Conservation (phyloP, 257 asterid genomes). For the Solanum chmielewskii region DNA sequence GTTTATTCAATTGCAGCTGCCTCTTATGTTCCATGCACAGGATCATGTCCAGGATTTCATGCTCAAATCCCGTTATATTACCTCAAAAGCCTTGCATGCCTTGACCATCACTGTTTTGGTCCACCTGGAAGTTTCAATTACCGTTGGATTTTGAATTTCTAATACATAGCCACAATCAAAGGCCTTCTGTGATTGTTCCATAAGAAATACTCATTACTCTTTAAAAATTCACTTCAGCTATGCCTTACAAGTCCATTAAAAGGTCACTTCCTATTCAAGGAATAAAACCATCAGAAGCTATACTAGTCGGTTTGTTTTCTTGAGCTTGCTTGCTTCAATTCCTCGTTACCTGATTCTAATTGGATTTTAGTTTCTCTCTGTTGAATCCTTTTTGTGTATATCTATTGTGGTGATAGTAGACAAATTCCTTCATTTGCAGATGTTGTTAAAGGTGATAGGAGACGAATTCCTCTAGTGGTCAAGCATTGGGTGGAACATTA, state of each 20-base stretch:
- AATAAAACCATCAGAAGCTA: background rate
- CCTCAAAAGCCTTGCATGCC: background rate
- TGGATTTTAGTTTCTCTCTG: background rate
- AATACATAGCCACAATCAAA: background rate
- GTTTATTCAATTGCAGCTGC: background rate
- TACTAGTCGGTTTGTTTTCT: background rate
- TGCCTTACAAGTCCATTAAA: background rate
- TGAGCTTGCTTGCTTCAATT: background rate
- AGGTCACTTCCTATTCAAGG: background rate
- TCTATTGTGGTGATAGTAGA: background rate
- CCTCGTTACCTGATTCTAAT: background rate
- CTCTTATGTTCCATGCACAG: background rate
- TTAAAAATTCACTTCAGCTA: background rate
- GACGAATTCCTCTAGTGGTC: slow-evolving; percentile 69
- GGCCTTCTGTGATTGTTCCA: background rate
- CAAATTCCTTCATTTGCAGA: slow-evolving; percentile 29
- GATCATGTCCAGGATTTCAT: background rate
- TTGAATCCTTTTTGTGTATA: background rate
- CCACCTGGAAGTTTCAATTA: background rate
- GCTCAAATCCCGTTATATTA: background rate
- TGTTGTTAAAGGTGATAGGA: slow-evolving; percentile 63
- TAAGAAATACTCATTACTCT: background rate
- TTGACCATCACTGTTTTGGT: background rate
- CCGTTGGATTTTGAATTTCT: background rate
- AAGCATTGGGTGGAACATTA: slow-evolving; percentile 81